Conservation (phyloP, 257 asterid species). For the Salvia rosmarinus region DNA sequence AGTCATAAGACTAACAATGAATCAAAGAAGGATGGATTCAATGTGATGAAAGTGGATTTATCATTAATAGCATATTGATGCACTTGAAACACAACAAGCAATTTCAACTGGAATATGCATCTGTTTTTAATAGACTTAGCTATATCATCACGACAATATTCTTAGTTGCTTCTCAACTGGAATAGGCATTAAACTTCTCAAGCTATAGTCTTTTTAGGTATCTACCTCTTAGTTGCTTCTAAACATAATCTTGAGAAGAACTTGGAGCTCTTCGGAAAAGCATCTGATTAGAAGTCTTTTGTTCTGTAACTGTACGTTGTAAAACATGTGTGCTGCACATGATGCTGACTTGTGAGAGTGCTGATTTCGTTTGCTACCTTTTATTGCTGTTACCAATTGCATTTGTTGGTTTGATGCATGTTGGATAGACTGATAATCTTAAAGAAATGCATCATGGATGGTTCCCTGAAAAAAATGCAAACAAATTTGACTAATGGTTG, state of each 20-base stretch:
- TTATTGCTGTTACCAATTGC: constrained; percentile 7
- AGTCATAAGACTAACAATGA: not conserved
- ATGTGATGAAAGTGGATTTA: constrained; percentile 12
- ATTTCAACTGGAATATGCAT: not conserved
- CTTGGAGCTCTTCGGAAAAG: not conserved
- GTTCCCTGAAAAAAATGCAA: constrained; percentile 8
- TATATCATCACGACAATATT: constrained; percentile 10
- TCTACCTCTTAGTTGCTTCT: constrained; percentile 7
- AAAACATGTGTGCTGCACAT: constrained; percentile 13
- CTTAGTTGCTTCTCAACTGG: too few relatives aligned
- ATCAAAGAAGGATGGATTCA: constrained; percentile 9
- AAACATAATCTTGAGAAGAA: not conserved
- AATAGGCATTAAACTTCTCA: constrained; percentile 17
- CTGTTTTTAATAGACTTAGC: constrained; percentile 5
- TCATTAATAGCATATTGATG: not conserved
- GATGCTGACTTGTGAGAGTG: constrained; percentile 5
- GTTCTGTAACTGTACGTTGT: not conserved
- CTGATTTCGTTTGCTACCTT: constrained; percentile 21
- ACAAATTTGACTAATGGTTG: not conserved
- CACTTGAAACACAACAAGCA: constrained; percentile 7
- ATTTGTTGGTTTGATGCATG: constrained; percentile 16
- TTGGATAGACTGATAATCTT: not conserved
- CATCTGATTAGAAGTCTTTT: not conserved
- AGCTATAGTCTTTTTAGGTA: not conserved
- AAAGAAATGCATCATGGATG: not conserved